A percentile compares a stretch with the other conserved stretches of the same genome.
phyloP scores from a whole-genome alignment of 2,329 filamentous ascomycete species.

The Diaporthe citrichinensis region DNA sequence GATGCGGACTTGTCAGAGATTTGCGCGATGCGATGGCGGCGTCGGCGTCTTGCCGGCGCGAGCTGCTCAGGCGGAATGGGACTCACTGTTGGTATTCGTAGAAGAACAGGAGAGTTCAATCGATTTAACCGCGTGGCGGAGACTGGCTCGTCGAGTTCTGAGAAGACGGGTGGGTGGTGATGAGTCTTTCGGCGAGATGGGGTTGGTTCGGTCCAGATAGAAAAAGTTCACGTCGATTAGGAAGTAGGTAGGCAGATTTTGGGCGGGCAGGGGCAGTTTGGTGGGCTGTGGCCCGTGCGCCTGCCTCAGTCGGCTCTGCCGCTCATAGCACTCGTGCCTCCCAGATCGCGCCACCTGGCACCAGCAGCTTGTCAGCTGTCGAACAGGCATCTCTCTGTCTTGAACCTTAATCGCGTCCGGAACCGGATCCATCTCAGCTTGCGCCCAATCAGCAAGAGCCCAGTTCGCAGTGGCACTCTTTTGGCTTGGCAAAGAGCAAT shows the following conservation, averaged over 20 bases:
- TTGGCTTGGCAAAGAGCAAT: slow-evolving; percentile 31
- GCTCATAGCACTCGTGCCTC: neutral
- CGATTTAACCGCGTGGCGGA: slow-evolving; percentile 99
- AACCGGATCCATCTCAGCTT: slow-evolving; percentile 12
- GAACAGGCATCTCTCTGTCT: neutral
- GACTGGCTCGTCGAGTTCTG: slow-evolving; percentile 99
- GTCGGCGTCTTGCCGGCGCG: slow-evolving; percentile 22
- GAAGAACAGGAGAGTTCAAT: slow-evolving; percentile 95
- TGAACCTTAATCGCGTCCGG: slow-evolving; percentile 16
- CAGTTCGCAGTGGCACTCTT: slow-evolving; percentile 30
- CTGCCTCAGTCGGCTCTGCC: neutral
- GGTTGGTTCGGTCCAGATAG: slow-evolving; percentile 8
- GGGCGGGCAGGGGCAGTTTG: slow-evolving; percentile 43
- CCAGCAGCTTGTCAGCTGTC: neutral
- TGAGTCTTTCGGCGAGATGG: slow-evolving; percentile 46
- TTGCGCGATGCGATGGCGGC: slow-evolving; percentile 22
- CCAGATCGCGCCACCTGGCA: slow-evolving; percentile 4
- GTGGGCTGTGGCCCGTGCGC: slow-evolving; percentile 34
- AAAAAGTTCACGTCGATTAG: slow-evolving; percentile 47
- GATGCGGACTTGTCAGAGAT: neutral
- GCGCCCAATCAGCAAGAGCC: slow-evolving; percentile 27
- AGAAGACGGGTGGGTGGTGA: slow-evolving; percentile 48
- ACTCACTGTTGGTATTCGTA: slow-evolving; percentile 39
- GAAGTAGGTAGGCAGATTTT: slow-evolving; percentile 41
- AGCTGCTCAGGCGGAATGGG: slow-evolving; percentile 39